phyloP scores from a whole-genome alignment of 192 early-diverging fungal genomes.

The Spinellus fusiger region DNA sequence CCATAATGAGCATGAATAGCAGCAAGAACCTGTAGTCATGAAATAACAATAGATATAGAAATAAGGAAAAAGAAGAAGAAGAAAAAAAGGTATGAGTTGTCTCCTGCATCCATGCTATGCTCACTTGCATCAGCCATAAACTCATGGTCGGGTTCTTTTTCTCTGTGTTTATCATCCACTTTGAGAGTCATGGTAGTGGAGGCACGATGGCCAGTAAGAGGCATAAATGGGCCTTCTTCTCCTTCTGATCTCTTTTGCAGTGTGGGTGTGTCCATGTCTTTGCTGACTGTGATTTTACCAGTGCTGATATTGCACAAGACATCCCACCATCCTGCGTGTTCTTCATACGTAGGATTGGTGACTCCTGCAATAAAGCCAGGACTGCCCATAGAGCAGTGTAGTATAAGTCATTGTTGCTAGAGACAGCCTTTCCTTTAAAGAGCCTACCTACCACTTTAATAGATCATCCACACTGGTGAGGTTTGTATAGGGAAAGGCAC shows the following conservation, averaged over 20 bases:
- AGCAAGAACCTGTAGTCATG: constrained; percentile 68
- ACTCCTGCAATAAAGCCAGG: constrained; percentile 95
- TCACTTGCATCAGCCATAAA: constrained; percentile 49
- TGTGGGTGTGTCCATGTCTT: constrained; percentile 40
- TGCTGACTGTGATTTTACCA: constrained; percentile 90
- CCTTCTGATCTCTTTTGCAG: constrained; percentile 5
- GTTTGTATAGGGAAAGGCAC: constrained; percentile 89
- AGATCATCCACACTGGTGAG: constrained; percentile 82
- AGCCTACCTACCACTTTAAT: constrained; percentile 58
- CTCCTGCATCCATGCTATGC: constrained; percentile 4
- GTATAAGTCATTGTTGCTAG: too few species aligned
- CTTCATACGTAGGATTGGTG: constrained; percentile 93
- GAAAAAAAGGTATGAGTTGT: constrained; percentile 13
- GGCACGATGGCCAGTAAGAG: constrained; percentile 2
- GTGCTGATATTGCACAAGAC: constrained; percentile 92
- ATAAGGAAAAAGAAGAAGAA: too few species aligned
- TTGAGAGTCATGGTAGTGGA: background rate
- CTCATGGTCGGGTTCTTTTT: constrained; percentile 40
- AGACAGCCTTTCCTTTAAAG: background rate
- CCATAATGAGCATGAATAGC: constrained; percentile 81
- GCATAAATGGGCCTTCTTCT: constrained; percentile 5
- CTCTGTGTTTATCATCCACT: constrained; percentile 5
- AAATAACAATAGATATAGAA: background rate
- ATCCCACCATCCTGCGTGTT: constrained; percentile 93
- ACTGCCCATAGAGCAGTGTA: constrained; percentile 21